Percentiles rank a stretch among this genome's conserved stretches.
Conservation (phyloP, 176 grass and related monocot genomes). For the Areca catechu region DNA sequence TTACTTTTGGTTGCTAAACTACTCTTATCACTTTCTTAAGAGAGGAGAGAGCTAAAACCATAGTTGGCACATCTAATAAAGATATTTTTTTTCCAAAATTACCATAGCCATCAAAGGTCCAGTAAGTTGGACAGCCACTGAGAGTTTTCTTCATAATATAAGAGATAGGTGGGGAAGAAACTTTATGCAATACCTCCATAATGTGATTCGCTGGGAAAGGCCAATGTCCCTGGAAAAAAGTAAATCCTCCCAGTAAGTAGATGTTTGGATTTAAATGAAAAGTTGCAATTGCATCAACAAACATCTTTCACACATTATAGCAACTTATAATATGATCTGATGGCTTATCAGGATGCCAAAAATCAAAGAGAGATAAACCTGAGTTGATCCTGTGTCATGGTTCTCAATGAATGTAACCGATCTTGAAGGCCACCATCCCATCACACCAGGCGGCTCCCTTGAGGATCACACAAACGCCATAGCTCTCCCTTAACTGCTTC, state of each 20-base stretch:
- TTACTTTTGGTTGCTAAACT: too few species aligned
- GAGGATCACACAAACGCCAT: constrained; percentile 62
- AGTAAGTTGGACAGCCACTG: too few species aligned
- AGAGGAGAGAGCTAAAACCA: too few species aligned
- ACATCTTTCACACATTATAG: background rate
- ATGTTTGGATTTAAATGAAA: background rate
- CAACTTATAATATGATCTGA: background rate
- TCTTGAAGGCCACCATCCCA: constrained; percentile 97
- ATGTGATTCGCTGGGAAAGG: constrained; percentile 82
- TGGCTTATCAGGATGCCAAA: constrained; percentile 4
- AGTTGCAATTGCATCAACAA: background rate
- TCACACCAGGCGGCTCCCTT: constrained; percentile 73
- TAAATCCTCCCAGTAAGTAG: constrained; percentile 12
- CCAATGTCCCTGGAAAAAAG: constrained; percentile 82
- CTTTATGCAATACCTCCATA: constrained; percentile 63
- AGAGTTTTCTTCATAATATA: too few species aligned
- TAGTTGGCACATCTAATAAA: too few species aligned
- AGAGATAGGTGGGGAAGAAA: background rate
- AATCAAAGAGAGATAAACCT: constrained; percentile 34
- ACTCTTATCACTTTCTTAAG: too few species aligned
- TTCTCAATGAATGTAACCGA: constrained; percentile 95
- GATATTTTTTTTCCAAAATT: too few species aligned
- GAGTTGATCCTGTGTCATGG: constrained; percentile 94
- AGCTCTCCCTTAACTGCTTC: constrained; percentile 92
- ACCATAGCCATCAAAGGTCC: too few species aligned